Base-by-base conservation (phyloP, 495 filamentous ascomycete species). In the Neurospora sp. region DNA sequence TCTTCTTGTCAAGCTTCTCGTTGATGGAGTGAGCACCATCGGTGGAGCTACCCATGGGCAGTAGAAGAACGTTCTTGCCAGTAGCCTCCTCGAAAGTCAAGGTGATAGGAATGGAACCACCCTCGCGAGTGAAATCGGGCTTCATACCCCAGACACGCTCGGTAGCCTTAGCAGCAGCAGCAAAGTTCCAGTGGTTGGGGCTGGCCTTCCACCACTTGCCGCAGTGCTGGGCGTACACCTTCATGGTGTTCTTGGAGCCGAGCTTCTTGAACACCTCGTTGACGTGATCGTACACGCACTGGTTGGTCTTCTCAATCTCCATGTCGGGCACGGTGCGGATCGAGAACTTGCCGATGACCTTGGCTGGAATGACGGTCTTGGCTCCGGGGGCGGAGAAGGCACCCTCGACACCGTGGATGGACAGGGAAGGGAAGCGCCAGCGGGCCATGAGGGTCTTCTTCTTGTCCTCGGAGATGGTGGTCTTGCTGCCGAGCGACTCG, bases 171-270 rank as follows among this genome's bases (percentile, higher is more conserved):
- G 89, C 87, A 9, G 96, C 96, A 27, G 96, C 96, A 35, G 87
- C 86, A 83, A 98, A 99, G 86, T 98, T 99, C 94, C 95, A 97
- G 86, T 98, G 96, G 80, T 96, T 95, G 14, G 96, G 96, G 77
- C 89, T 92, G 27, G 96, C 92, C 37, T 97, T 94, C 96, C 96
- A 99, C 96, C 96, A 99, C 80, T 97, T 97, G 40, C 96, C 96
- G 70, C 89, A 89, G 83, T 99, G 96, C 81, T 92, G 88, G 20
- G 94, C 86, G 74, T 85, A 89, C 27, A 92, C 89, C 75, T 93
- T 92, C 78, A 96, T 81, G 31, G 84, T 94, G 84, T 99, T 99
- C 85, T 99, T 98, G 81, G 90, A 93, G 71, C 87, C 87, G 45
- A 98, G 87, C 81, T 92, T 93, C 73, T 91, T 88, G 79, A 96